These are phyloP conservation scores for Tremella mesenterica DNA, from an alignment of 768 basidiomycete species.

Conservation along the genomic window DNA sequence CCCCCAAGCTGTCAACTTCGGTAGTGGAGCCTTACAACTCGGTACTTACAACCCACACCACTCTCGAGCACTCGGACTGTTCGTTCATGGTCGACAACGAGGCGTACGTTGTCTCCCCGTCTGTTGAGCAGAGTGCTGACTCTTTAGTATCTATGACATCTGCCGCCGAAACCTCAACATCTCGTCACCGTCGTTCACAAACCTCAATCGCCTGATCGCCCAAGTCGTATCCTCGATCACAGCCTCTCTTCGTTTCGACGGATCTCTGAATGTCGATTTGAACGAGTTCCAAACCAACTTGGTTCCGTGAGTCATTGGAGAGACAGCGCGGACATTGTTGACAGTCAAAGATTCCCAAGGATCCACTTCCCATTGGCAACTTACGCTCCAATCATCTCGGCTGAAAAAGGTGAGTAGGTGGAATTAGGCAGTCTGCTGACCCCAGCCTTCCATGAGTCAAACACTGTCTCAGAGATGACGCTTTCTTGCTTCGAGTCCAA, in stretches of 20 bases:
- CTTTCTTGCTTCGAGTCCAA: slow-evolving; percentile 94
- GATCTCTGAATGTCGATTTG: slow-evolving; percentile 91
- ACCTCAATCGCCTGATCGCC: slow-evolving; percentile 92
- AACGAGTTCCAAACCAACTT: slow-evolving; percentile 99
- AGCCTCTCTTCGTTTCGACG: slow-evolving; percentile 92
- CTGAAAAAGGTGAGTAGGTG: slow-evolving; percentile 55
- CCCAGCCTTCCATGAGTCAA: slow-evolving; percentile 79
- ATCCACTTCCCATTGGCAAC: slow-evolving; percentile 98
- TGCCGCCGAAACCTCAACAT: slow-evolving; percentile 93
- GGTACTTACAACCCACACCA: slow-evolving; percentile 95
- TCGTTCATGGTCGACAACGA: slow-evolving; percentile 99
- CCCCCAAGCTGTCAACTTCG: slow-evolving; percentile 85
- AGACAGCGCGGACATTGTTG: slow-evolving; percentile 1
- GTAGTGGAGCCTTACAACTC: slow-evolving; percentile 97
- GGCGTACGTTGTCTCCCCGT: slow-evolving; percentile 47
- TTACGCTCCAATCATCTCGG: slow-evolving; percentile 85
- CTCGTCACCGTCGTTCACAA: slow-evolving; percentile 74
- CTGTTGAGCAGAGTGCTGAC: neutral
- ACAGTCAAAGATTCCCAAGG: slow-evolving; percentile 70
- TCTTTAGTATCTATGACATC: slow-evolving; percentile 83
- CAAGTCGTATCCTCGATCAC: slow-evolving; percentile 98
- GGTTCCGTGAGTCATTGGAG: slow-evolving; percentile 64
- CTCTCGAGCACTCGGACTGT: slow-evolving; percentile 99
- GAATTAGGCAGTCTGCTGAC: neutral
- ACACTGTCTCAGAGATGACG: slow-evolving; percentile 97